Evolutionary conservation across 2,329 filamentous ascomycete genomes (phyloP).

Genomic region (Ceratocystis papillata): DNA sequence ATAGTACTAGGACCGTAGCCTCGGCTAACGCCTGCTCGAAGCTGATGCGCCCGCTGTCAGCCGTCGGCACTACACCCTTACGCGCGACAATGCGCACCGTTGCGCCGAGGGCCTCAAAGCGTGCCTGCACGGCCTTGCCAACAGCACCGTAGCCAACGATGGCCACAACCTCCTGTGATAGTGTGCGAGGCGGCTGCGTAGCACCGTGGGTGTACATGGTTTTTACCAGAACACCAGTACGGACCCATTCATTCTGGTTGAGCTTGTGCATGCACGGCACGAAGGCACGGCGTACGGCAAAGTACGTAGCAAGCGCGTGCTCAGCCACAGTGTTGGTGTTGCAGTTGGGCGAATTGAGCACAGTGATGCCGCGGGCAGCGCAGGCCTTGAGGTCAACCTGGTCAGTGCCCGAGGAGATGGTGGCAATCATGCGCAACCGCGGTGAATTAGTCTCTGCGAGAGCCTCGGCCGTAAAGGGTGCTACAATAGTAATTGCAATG

Average conservation of each 20-base stretch:
- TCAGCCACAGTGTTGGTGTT: constrained; percentile 75
- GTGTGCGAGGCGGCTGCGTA: constrained; percentile 11
- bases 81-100: constrained; percentile 16
- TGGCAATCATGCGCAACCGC: constrained; percentile 26
- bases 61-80: constrained; percentile 1
- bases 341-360: constrained; percentile 68
- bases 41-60: constrained; percentile 1
- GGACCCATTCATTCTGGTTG: constrained; percentile 3
- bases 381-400: constrained; percentile 68
- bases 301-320: constrained; percentile 63
- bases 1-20: constrained; percentile 68
- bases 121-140: constrained; percentile 12
- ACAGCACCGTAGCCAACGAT: constrained; percentile 20
- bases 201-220: constrained; percentile 6
- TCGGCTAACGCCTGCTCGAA: constrained; percentile 48
- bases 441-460: constrained; percentile 24
- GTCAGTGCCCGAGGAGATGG: constrained; percentile 56
- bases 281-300: constrained; percentile 38
- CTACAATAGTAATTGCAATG: constrained; percentile 28
- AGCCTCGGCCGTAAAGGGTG: constrained; percentile 25
- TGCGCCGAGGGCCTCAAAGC: constrained; percentile 13
- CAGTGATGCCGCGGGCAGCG: constrained; percentile 62
- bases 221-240: constrained; percentile 13
- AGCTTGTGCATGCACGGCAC: constrained; percentile 13
- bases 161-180: constrained; percentile 14